Evolutionary conservation across 306 rosid species (phyloP).

Genomic region (Ceratonia siliqua): DNA sequence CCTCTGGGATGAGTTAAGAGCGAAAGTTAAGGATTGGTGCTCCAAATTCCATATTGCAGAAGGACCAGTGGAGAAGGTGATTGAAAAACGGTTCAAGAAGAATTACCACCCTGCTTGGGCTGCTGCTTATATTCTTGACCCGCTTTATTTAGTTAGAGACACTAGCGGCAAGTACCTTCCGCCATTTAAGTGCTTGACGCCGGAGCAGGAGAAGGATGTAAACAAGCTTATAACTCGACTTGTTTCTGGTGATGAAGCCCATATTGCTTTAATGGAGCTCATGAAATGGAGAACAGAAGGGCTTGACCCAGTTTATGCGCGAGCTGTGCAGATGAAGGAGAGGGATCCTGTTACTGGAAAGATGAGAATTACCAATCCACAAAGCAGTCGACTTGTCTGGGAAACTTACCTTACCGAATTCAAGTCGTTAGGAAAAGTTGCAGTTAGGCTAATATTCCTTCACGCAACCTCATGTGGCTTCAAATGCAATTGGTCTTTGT

Average conservation of each 20-base stretch:
- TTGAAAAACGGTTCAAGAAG: slow-evolving; percentile 61
- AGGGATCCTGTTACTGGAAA: slow-evolving; percentile 59
- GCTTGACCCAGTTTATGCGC: slow-evolving; percentile 64
- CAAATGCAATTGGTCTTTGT: slow-evolving; percentile 55
- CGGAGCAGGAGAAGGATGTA: slow-evolving; percentile 68
- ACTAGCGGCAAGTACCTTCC: slow-evolving; percentile 71
- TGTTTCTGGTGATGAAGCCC: slow-evolving; percentile 60
- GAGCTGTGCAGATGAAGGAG: slow-evolving; percentile 69
- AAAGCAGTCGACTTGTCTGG: slow-evolving; percentile 72
- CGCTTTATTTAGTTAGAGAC: slow-evolving; percentile 58
- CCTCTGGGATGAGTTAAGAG: slow-evolving; percentile 79
- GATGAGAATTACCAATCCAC: slow-evolving; percentile 61
- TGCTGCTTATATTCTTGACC: slow-evolving; percentile 67
- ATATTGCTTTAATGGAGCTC: slow-evolving; percentile 66
- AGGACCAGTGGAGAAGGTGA: slow-evolving; percentile 50
- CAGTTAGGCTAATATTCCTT: slow-evolving; percentile 68
- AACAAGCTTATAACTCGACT: slow-evolving; percentile 65
- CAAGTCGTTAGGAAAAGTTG: slow-evolving; percentile 64
- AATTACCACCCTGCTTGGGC: slow-evolving; percentile 82
- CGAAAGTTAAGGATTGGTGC: slow-evolving; percentile 73
- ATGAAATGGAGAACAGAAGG: slow-evolving; percentile 83
- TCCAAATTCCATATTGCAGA: slow-evolving; percentile 56
- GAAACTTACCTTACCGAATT: slow-evolving; percentile 61
- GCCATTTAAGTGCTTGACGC: slow-evolving; percentile 57
- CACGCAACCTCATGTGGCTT: slow-evolving; percentile 67